Conservation (phyloP, 176 grass and related monocot species). For the Triticum turgidum region DNA sequence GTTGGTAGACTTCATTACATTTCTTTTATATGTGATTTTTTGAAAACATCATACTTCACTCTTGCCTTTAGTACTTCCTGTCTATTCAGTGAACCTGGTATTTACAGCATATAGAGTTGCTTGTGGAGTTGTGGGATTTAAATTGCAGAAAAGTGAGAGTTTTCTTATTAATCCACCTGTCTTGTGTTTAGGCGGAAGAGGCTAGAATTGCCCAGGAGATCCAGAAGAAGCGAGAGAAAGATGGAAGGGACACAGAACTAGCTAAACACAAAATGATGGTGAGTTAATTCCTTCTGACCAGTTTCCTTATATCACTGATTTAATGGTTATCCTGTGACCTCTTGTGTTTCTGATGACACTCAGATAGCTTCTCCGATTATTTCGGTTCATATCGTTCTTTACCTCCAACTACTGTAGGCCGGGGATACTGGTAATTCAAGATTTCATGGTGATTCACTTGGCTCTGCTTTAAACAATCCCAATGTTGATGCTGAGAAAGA, state of each 20-base stretch:
- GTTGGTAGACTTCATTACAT: not conserved
- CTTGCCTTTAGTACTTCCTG: not conserved
- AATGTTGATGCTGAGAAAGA: constrained; percentile 34
- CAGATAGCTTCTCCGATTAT: constrained; percentile 96
- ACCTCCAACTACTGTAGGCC: constrained; percentile 99
- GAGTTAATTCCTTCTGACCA: constrained; percentile 35
- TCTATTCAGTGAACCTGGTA: not conserved
- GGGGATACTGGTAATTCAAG: constrained; percentile 56
- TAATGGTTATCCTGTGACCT: constrained; percentile 47
- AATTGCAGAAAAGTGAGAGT: not conserved
- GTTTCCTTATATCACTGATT: constrained; percentile 28
- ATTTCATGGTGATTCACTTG: constrained; percentile 42
- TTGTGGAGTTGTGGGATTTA: not conserved
- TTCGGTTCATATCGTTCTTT: constrained; percentile 94
- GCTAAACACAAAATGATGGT: constrained; percentile 64
- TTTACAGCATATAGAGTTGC: not conserved
- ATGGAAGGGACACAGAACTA: constrained; percentile 59
- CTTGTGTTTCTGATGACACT: constrained; percentile 84
- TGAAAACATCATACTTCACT: not conserved
- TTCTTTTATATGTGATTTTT: not conserved
- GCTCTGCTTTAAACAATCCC: constrained; percentile 38
- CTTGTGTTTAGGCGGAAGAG: constrained; percentile 60
- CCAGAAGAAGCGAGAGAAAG: constrained; percentile 87
- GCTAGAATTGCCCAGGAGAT: constrained; percentile 87
- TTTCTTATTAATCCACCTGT: constrained; percentile 17